These are phyloP conservation scores for Hemerocallis citrina DNA, from an alignment of 106 monocot species.

Conservation along the genomic window DNA sequence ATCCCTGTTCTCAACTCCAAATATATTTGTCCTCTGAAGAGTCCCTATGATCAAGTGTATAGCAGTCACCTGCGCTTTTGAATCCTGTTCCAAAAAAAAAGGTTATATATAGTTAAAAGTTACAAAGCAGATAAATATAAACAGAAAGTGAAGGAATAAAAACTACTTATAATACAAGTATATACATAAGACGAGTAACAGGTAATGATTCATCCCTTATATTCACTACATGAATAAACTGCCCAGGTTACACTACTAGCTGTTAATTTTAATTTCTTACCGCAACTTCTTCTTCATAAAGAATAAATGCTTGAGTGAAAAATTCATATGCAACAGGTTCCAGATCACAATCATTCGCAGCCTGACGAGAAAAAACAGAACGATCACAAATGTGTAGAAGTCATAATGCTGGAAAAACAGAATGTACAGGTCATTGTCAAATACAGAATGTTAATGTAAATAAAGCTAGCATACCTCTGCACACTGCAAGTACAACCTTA, in stretches of 20 bases:
- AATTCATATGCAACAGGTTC: slow-evolving; percentile 99
- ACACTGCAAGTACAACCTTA: slow-evolving; percentile 94
- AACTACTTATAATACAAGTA: background rate
- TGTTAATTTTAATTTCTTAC: slow-evolving; percentile 41
- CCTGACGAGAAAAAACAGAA: slow-evolving; percentile 34
- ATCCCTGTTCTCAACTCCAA: slow-evolving; percentile 98
- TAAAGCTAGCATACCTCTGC: slow-evolving; percentile 64
- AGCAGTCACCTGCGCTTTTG: slow-evolving; percentile 95
- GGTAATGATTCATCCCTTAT: background rate
- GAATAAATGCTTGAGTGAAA: slow-evolving; percentile 91
- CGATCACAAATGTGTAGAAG: too few relatives aligned
- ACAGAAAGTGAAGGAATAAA: background rate
- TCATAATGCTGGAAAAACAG: too few relatives aligned
- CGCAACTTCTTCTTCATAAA: slow-evolving; percentile 95
- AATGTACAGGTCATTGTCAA: background rate
- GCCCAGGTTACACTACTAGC: background rate
- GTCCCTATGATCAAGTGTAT: slow-evolving; percentile 97
- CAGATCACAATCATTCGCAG: slow-evolving; percentile 98
- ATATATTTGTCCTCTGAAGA: slow-evolving; percentile 84
- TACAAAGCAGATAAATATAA: background rate
- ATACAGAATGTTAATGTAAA: background rate
- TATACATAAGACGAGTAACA: background rate
- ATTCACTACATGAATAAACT: background rate
- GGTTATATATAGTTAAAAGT: background rate
- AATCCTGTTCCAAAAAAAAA: slow-evolving; percentile 51